phyloP scores from a whole-genome alignment of 176 grass and related monocot species.

The Cenchrus purpureus region DNA sequence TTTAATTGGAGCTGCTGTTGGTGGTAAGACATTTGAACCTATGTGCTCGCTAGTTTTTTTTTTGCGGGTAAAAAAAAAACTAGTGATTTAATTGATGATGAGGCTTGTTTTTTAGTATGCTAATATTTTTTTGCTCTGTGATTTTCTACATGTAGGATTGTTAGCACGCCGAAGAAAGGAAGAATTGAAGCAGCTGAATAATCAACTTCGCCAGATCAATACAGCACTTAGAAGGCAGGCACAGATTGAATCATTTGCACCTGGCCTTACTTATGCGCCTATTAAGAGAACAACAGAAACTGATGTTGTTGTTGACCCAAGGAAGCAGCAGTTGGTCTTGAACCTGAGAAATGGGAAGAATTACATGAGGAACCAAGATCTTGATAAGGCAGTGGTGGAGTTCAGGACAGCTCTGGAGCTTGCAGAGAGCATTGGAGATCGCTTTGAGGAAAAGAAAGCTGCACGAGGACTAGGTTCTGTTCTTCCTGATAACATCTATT shows the following conservation, averaged over 20 bases:
- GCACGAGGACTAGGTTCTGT: slow-evolving; percentile 70
- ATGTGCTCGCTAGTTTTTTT: neutral
- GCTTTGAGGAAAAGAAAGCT: slow-evolving; percentile 78
- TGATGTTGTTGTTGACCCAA: slow-evolving; percentile 70
- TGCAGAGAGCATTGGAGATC: slow-evolving; percentile 66
- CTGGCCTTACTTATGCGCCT: slow-evolving; percentile 64
- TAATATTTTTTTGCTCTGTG: neutral
- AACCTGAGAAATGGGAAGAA: slow-evolving; percentile 66
- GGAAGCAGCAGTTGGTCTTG: slow-evolving; percentile 56
- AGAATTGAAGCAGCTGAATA: slow-evolving; percentile 63
- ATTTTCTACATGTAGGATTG: slow-evolving; percentile 46
- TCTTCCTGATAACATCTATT: slow-evolving; percentile 19
- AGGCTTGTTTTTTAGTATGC: no score
- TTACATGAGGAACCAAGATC: slow-evolving; percentile 65
- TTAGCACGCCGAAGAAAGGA: slow-evolving; percentile 67
- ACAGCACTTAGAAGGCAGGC: slow-evolving; percentile 63
- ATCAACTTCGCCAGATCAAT: slow-evolving; percentile 76
- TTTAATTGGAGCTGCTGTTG: slow-evolving; percentile 62
- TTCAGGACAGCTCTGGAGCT: slow-evolving; percentile 70
- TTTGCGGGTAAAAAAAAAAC: no score
- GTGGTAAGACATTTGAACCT: slow-evolving; percentile 41
- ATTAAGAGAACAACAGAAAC: slow-evolving; percentile 53
- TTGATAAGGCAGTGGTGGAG: slow-evolving; percentile 55
- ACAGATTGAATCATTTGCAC: slow-evolving; percentile 79
- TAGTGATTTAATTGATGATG: neutral